phyloP scores from a whole-genome alignment of 306 rosid genomes.

The Prunus salicina region DNA sequence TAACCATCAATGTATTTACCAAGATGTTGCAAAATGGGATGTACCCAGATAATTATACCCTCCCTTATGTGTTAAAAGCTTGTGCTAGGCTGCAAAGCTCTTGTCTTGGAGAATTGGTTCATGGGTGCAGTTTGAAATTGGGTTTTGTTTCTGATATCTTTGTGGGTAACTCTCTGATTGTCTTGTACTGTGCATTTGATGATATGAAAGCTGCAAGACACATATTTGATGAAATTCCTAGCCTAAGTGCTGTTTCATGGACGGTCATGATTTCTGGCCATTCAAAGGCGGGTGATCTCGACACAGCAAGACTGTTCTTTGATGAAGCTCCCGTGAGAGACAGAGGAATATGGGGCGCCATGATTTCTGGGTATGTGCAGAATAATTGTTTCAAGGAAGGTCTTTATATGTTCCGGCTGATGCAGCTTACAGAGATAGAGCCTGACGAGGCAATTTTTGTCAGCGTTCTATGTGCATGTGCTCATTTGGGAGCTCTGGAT shows the following conservation, averaged over 20 bases:
- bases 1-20: constrained; percentile 32
- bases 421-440: constrained; percentile 47
- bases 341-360: constrained; percentile 82
- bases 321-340: constrained; percentile 66
- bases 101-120: constrained; percentile 44
- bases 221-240: constrained; percentile 73
- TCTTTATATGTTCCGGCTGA: constrained; percentile 51
- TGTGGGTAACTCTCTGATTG: constrained; percentile 66
- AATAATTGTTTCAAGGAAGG: constrained; percentile 75
- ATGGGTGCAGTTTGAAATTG: constrained; percentile 55
- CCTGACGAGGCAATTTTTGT: constrained; percentile 73
- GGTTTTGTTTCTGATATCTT: constrained; percentile 48
- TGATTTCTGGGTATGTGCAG: constrained; percentile 79
- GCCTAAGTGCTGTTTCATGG: constrained; percentile 61
- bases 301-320: constrained; percentile 60
- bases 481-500: constrained; percentile 70
- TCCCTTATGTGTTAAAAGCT: constrained; percentile 66
- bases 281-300: constrained; percentile 58
- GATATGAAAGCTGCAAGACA: constrained; percentile 46
- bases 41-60: constrained; percentile 53
- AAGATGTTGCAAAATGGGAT: constrained; percentile 40
- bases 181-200: constrained; percentile 37
- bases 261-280: constrained; percentile 66
- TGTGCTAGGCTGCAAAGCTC: constrained; percentile 32
- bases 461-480: constrained; percentile 68